Percentiles rank a stretch among this genome's conserved stretches.
Evolutionary conservation across 2,329 filamentous ascomycete species (phyloP).

Genomic region (Ophiostoma triangulosporum): DNA sequence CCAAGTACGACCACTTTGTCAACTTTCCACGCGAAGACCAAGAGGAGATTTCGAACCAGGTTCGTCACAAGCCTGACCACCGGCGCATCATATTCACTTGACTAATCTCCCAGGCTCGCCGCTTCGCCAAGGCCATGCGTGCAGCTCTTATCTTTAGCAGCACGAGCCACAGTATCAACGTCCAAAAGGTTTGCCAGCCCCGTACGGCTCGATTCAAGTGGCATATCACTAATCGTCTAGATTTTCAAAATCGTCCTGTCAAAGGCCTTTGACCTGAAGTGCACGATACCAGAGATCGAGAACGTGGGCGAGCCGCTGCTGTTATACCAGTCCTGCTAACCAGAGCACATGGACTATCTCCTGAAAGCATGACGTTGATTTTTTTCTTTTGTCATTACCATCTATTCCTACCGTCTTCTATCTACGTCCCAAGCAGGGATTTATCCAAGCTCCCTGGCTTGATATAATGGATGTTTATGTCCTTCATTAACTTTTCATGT

Average conservation of each 20-base stretch:
- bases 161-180: slow-evolving; percentile 98
- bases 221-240: slow-evolving; percentile 30
- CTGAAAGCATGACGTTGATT: not conserved
- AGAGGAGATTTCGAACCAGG: slow-evolving; percentile 95
- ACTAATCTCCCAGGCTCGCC: slow-evolving; percentile 52
- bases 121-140: slow-evolving; percentile 97
- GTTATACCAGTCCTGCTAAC: slow-evolving; percentile 60
- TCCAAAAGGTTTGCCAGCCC: slow-evolving; percentile 61
- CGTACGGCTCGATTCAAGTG: not conserved
- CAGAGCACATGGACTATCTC: too few species aligned
- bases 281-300: slow-evolving; percentile 97
- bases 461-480: not conserved
- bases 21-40: slow-evolving; percentile 96
- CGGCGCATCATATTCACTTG: not conserved
- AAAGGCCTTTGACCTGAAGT: slow-evolving; percentile 97
- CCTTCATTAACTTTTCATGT: not conserved
- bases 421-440: not conserved
- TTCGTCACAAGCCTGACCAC: slow-evolving; percentile 23
- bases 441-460: not conserved
- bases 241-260: slow-evolving; percentile 99
- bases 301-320: slow-evolving; percentile 92
- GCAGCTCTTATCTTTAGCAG: slow-evolving; percentile 96
- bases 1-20: slow-evolving; percentile 98
- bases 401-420: not conserved
- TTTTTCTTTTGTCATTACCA: not conserved